These are phyloP conservation scores for Citrus medica DNA, from an alignment of 345 rosid genomes.

Conservation along the genomic window DNA sequence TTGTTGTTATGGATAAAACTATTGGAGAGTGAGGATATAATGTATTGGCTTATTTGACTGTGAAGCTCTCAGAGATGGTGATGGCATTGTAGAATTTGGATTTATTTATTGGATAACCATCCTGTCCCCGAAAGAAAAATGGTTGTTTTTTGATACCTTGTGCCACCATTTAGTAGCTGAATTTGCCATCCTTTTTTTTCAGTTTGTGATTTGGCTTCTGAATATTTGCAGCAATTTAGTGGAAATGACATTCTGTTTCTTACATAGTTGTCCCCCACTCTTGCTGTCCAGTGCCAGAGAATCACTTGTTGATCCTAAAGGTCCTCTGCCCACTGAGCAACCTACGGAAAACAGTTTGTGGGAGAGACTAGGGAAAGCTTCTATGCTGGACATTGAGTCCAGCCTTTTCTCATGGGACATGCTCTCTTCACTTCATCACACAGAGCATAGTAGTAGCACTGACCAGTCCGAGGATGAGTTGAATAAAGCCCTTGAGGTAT, in stretches of 20 bases:
- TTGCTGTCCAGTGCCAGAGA: constrained; percentile 57
- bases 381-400: constrained; percentile 61
- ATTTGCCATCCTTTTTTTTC: not conserved
- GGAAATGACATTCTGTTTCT: constrained; percentile 1
- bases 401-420: constrained; percentile 76
- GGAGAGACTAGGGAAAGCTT: constrained; percentile 92
- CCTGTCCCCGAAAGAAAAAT: no score
- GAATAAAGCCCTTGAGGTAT: constrained; percentile 87
- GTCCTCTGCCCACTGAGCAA: constrained; percentile 43
- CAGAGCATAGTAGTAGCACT: constrained; percentile 82
- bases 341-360: constrained; percentile 65
- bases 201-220: not conserved
- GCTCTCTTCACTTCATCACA: constrained; percentile 96
- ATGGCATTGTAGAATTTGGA: no score
- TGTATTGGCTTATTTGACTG: not conserved
- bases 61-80: not conserved
- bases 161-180: not conserved
- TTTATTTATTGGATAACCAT: not conserved
- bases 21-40: not conserved
- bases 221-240: not conserved
- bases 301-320: constrained; percentile 41
- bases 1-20: not conserved
- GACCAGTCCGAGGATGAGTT: constrained; percentile 89
- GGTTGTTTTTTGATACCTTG: no score
- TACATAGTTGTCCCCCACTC: constrained; percentile 9